These are phyloP conservation scores for Saturnispora dispora DNA, from an alignment of 805 yeast genomes.

Conservation along the genomic window DNA sequence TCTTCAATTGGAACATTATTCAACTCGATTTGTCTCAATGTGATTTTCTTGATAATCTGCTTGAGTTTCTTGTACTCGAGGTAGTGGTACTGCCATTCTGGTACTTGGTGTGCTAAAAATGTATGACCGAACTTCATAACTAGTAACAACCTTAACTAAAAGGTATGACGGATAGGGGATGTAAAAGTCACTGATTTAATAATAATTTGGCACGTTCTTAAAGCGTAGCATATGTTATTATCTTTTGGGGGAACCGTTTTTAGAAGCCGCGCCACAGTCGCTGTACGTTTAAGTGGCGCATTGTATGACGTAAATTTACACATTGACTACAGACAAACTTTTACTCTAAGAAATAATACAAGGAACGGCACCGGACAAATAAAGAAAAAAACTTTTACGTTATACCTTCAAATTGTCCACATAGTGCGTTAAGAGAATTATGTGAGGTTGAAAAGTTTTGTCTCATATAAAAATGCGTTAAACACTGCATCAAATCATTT, in stretches of 20 bases:
- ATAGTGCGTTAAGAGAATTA: too few relatives aligned
- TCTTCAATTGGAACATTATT: conserved; percentile 25
- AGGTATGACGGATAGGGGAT: background rate
- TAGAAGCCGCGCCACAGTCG: background rate
- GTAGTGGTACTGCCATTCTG: conserved; percentile 82
- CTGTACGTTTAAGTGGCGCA: background rate
- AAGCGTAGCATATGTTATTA: background rate
- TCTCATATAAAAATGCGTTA: too few relatives aligned
- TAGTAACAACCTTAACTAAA: background rate
- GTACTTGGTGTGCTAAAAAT: conserved; percentile 75
- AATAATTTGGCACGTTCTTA: background rate
- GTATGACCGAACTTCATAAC: conserved; percentile 77
- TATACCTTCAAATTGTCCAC: too few relatives aligned
- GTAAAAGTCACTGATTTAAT: background rate
- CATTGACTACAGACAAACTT: background rate
- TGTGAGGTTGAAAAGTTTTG: too few relatives aligned
- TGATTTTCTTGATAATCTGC: conserved; percentile 63
- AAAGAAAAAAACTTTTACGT: too few relatives aligned
- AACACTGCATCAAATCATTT: too few relatives aligned
- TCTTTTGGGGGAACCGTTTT: background rate
- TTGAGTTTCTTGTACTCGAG: conserved; percentile 81
- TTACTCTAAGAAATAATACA: background rate
- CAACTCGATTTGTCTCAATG: conserved; percentile 32
- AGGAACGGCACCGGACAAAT: background rate
- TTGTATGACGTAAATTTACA: background rate